Conservation (phyloP, 805 yeast genomes). For the Grigorovia transvaalensis region DNA sequence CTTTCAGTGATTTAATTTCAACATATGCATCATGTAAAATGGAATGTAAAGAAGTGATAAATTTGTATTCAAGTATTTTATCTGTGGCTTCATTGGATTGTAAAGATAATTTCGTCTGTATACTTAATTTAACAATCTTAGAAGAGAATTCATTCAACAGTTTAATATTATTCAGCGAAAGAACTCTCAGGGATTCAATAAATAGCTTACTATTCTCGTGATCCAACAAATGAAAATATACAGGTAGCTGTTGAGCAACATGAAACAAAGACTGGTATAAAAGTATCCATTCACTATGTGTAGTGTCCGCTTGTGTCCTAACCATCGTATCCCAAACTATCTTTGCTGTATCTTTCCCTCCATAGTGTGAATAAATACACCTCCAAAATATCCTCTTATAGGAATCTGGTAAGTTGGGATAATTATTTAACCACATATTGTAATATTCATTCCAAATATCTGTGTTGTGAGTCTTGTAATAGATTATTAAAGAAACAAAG, state of each 20-base stretch:
- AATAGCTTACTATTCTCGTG: not conserved
- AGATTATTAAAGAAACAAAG: slow-evolving; percentile 16
- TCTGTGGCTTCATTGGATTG: slow-evolving; percentile 5
- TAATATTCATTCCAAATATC: slow-evolving; percentile 8
- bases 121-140: slow-evolving; percentile 18
- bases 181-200: not conserved
- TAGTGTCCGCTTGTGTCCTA: too few relatives aligned
- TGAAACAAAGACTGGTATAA: slow-evolving; percentile 23
- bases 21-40: slow-evolving; percentile 14
- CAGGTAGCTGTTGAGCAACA: slow-evolving; percentile 5
- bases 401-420: slow-evolving; percentile 9
- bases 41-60: slow-evolving; percentile 21
- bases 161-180: not conserved
- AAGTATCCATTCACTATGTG: slow-evolving; percentile 8
- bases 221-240: not conserved
- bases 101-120: slow-evolving; percentile 14
- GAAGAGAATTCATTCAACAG: not conserved
- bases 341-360: not conserved
- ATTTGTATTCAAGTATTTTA: slow-evolving; percentile 12
- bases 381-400: slow-evolving; percentile 22
- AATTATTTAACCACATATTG: slow-evolving; percentile 12
- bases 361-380: slow-evolving; percentile 6
- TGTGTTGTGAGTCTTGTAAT: slow-evolving; percentile 13
- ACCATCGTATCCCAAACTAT: not conserved
- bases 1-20: not conserved